Conservation (phyloP, 352 stramenopile genomes). For the Phytopythium helicoides region DNA sequence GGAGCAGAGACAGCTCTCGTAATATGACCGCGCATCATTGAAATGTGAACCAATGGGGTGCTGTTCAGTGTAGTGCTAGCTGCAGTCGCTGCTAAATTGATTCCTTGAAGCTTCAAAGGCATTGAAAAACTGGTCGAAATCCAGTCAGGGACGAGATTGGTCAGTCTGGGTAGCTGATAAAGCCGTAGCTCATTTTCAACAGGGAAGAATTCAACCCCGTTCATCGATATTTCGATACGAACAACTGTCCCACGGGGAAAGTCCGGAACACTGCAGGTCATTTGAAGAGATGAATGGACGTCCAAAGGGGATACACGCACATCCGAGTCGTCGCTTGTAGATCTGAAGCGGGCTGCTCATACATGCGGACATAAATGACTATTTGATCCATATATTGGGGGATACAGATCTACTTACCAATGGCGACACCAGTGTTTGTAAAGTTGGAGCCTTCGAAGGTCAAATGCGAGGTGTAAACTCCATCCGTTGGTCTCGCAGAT, state of each 20-base stretch:
- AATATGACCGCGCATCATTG: constrained; percentile 27
- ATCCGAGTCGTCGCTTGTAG: constrained; percentile 26
- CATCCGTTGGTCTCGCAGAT: constrained; percentile 43
- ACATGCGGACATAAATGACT: no score
- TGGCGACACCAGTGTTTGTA: constrained; percentile 40
- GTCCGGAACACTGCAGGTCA: constrained; percentile 61
- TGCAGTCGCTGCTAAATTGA: constrained; percentile 49
- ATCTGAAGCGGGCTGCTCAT: constrained; percentile 48
- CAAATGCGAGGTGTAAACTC: constrained; percentile 59
- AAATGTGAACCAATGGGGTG: constrained; percentile 29
- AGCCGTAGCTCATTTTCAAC: constrained; percentile 47
- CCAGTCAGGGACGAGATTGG: constrained; percentile 52
- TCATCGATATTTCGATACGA: constrained; percentile 51
- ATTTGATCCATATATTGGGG: no score
- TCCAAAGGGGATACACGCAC: constrained; percentile 29
- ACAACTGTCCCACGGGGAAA: constrained; percentile 54
- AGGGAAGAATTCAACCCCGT: constrained; percentile 60
- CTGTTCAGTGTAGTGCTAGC: constrained; percentile 1
- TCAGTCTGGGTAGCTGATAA: constrained; percentile 59
- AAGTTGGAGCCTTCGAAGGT: constrained; percentile 59
- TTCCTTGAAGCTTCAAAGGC: constrained; percentile 39
- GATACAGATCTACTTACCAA: no score
- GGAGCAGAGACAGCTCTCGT: constrained; percentile 19
- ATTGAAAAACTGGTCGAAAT: constrained; percentile 31
- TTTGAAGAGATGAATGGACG: constrained; percentile 38